Evolutionary conservation across 805 yeast genomes (phyloP).

Genomic region (Sugiyamaella smithiae): DNA sequence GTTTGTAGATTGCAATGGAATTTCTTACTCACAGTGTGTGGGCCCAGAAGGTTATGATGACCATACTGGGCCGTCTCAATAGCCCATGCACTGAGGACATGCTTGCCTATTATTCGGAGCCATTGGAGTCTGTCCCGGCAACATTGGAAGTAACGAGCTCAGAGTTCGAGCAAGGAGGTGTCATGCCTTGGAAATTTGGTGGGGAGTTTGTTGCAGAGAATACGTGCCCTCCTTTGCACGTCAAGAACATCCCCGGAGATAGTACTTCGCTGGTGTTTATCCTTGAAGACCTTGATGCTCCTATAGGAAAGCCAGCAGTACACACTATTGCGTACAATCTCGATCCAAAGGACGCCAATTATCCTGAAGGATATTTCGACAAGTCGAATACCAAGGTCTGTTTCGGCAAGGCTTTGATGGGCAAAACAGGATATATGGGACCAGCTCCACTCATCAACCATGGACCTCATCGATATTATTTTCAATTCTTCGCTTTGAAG

Average conservation of each 20-base stretch:
- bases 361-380: slow-evolving; percentile 11
- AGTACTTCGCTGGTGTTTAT: slow-evolving; percentile 16
- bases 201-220: slow-evolving; percentile 19
- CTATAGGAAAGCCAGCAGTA: slow-evolving; percentile 18
- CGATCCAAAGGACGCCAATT: not conserved
- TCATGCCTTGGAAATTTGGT: slow-evolving; percentile 20
- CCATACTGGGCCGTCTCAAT: slow-evolving; percentile 11
- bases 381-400: slow-evolving; percentile 1
- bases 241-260: slow-evolving; percentile 16
- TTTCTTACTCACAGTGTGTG: not conserved
- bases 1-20: too few species aligned
- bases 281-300: slow-evolving; percentile 22
- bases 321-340: slow-evolving; percentile 19
- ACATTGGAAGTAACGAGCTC: slow-evolving; percentile 17
- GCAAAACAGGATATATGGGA: slow-evolving; percentile 18
- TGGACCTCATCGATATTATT: slow-evolving; percentile 23
- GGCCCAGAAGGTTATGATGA: slow-evolving; percentile 4
- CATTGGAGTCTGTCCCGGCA: slow-evolving; percentile 8
- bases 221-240: slow-evolving; percentile 15
- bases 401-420: slow-evolving; percentile 18
- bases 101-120: slow-evolving; percentile 8
- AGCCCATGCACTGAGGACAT: slow-evolving; percentile 7
- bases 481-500: slow-evolving; percentile 19
- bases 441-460: slow-evolving; percentile 22
- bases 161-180: slow-evolving; percentile 16